Base-by-base conservation (phyloP, 345 rosid species). In the Geranium brycei region DNA sequence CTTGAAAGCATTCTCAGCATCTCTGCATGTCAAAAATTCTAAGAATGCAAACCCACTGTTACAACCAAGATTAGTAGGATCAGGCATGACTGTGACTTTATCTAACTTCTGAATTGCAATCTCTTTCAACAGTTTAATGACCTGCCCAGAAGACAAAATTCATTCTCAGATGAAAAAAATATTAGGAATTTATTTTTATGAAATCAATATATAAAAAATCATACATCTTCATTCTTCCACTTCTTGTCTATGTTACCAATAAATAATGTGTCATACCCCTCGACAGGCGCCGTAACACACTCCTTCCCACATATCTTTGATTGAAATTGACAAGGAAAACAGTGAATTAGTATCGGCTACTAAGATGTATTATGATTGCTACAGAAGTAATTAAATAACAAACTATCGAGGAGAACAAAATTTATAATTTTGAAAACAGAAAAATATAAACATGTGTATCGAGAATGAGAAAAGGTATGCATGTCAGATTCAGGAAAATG, bases 41-140 rank as follows among this genome's bases (percentile, higher is more conserved):
- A 75, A 6, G 71, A 75, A 75, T 23, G 78, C 72, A 64, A 70
- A 75, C 59, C 78, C 78, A 56, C 75, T 69, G 64, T 75, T 75
- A 14, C 66, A 71, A 11, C 51, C 69, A 35, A 63, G 60, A 59
- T 66, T 71, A 58, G 56, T 64, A 55, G 78, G 78, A 62, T 70
- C 64, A 47, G 19, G 31, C 78, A 75, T 75, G 30, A 75, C 69
- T 18, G 66, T 71, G 41, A 71, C 69, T 64, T 67, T 67, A 67
- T 75, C 74, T 31, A 75, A 70, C 64, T 68, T 75, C 66, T 70
- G 66, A 2, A 75, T 68, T 61, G 69, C 78, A 18, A 71, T 64
- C 41, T 61, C 72, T 57, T 61, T 58, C 70, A 75, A 61, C 41
- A 75, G 63, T 51, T 58, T 61, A 40, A 64, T 62, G 15, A 75